Evolutionary conservation across 2,329 filamentous ascomycete genomes (phyloP), one percentile per base, ranked within the genome.

Genomic region (Aspergillus luchuensis): DNA sequence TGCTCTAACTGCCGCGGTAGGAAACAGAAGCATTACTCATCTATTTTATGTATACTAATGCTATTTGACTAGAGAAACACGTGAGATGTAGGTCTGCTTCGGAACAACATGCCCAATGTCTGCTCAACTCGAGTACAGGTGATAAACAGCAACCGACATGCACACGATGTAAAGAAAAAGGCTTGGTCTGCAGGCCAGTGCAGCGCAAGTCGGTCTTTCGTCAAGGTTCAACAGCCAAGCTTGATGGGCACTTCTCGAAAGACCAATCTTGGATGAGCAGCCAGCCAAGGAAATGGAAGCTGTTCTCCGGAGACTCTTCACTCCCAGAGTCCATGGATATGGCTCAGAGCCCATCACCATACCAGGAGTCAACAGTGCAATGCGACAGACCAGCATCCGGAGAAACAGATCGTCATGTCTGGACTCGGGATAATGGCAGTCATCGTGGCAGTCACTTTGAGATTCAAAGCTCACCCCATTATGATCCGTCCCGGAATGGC

Each of bases 201-300:
- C 61, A 55, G 23, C 57, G 58, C 17, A 66, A 61, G 30, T 48
- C 61, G 1, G 47, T 66, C 1, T 68, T 68, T 19, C 63, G 66
- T 7, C 62, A 66, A 48, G 65, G 65, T 2, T 67, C 66, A 3
- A 66, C 59, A 1, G 65, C 65, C 5, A 58, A 59, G 21, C 10
- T 54, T 8, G 51, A 54, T 33, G 36, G 13, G n/a, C 30, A 8
- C 5, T 55, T 68, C 38, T 51, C 56, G 2, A 45, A 58, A 17
- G 54, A 62, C 11, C 67, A 69, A 39, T 55, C 59, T 13, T 69
- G 67, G 67, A 66, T 69, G n/a, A 67, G 65, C 49, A 69, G 67
- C 43, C 57, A 56, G 52, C 65, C 65, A 5, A 64, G 41, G 17
- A 59, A 55, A 15, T 68, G 67, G 66, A 65, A 54, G 49, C 10